These are phyloP conservation scores for Phoma sp. DNA, from an alignment of 2,329 filamentous ascomycete species.

Conservation along the genomic window DNA sequence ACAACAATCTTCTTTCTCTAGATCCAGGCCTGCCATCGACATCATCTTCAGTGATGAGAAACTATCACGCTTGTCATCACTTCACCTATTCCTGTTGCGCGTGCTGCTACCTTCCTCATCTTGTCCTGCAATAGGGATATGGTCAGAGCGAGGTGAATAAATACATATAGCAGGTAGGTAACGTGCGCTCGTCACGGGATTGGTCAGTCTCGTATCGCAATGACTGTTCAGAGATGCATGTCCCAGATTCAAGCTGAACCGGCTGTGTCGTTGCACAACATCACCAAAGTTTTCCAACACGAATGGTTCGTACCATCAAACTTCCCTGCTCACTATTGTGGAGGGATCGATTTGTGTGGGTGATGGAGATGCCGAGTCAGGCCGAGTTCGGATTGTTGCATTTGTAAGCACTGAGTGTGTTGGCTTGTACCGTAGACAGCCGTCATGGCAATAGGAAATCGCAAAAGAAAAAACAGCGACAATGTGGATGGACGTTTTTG, in stretches of 20 bases:
- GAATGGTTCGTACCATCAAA: neutral
- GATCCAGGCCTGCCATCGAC: constrained; percentile 3
- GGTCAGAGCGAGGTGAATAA: no score
- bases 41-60: neutral
- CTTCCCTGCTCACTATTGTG: neutral
- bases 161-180: no score
- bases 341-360: neutral
- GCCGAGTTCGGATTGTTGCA: constrained; percentile 8
- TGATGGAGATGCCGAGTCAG: constrained; percentile 12
- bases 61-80: no score
- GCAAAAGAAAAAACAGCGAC: neutral
- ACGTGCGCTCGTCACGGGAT: no score
- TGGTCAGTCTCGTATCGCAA: no score
- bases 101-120: no score
- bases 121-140: no score
- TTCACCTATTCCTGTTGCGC: no score
- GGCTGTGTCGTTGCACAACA: no score
- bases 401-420: constrained; percentile 15
- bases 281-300: neutral
- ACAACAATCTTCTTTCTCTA: neutral
- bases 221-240: no score
- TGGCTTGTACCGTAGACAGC: neutral
- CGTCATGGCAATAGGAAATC: neutral
- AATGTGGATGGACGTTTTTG: neutral
- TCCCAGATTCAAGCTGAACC: no score